Evolutionary conservation across 2,329 filamentous ascomycete species (phyloP).

Genomic region (Pseudophaeomoniella oleicola): DNA sequence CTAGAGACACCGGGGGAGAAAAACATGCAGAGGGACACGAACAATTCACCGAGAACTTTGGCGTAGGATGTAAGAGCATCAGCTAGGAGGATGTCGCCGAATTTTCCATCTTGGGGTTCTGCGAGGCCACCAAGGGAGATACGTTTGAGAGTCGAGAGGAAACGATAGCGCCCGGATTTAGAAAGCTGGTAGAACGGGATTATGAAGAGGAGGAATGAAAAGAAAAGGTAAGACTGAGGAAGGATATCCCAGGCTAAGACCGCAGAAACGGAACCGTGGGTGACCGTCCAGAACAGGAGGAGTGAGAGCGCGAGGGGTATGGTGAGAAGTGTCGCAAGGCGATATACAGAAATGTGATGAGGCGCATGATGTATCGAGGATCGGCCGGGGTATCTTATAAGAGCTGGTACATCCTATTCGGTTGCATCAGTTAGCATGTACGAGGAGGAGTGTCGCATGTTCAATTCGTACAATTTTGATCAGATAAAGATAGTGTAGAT

Average conservation of each 20-base stretch:
- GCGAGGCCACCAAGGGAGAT: constrained; percentile 77
- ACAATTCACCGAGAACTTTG: constrained; percentile 80
- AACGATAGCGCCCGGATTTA: constrained; percentile 56
- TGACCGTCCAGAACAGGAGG: constrained; percentile 69
- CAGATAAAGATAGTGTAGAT: constrained; percentile 71
- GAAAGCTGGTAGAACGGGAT: constrained; percentile 57
- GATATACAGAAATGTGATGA: constrained; percentile 73
- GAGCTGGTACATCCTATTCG: constrained; percentile 60
- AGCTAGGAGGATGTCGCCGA: constrained; percentile 83
- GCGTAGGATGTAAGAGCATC: constrained; percentile 92
- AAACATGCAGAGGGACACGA: constrained; percentile 85
- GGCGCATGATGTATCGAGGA: constrained; percentile 53
- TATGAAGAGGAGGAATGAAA: constrained; percentile 57
- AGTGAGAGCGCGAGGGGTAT: constrained; percentile 58
- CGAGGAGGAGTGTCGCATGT: too few relatives aligned
- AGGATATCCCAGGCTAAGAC: constrained; percentile 73
- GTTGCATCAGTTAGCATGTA: too few relatives aligned
- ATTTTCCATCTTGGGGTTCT: constrained; percentile 75
- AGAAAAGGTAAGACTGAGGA: constrained; percentile 66
- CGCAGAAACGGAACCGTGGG: constrained; percentile 51
- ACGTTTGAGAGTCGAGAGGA: constrained; percentile 61
- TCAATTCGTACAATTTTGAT: constrained; percentile 63
- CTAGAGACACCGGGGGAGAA: constrained; percentile 55
- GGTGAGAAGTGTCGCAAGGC: constrained; percentile 64
- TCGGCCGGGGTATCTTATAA: constrained; percentile 75